phyloP scores from a whole-genome alignment of 768 basidiomycete species.

The Boletus reticuloceps region DNA sequence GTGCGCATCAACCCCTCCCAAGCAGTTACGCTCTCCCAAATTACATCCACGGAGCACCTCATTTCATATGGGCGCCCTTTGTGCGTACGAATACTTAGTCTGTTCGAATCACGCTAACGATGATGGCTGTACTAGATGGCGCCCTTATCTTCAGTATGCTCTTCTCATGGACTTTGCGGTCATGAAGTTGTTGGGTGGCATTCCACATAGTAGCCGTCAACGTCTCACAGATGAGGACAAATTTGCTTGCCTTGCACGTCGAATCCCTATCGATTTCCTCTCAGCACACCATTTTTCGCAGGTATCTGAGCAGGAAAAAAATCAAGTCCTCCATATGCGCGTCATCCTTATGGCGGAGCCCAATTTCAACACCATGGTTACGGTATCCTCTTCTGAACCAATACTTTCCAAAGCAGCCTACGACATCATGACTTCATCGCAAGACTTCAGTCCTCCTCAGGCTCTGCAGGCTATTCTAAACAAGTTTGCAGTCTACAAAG shows the following conservation, averaged over 20 bases:
- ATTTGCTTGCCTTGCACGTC: not conserved
- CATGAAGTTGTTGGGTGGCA: too few species aligned
- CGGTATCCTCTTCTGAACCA: not conserved
- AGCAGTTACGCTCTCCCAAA: too few species aligned
- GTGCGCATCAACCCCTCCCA: too few species aligned
- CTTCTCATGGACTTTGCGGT: too few species aligned
- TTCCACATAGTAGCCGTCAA: too few species aligned
- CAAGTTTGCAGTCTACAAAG: not conserved
- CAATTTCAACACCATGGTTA: not conserved
- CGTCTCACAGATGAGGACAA: too few species aligned
- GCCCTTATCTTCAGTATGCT: too few species aligned
- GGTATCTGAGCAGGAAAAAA: not conserved
- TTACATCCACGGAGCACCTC: too few species aligned
- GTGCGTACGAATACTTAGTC: too few species aligned
- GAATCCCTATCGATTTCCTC: not conserved
- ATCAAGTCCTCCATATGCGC: not conserved
- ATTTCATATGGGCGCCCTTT: too few species aligned
- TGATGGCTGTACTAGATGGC: too few species aligned
- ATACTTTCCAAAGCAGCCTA: not conserved
- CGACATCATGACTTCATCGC: not conserved
- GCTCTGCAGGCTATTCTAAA: not conserved
- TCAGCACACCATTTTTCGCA: not conserved
- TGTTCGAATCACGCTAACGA: too few species aligned
- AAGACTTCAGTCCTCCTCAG: not conserved
- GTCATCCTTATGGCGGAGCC: not conserved